Evolutionary conservation across 2,329 filamentous ascomycete species (phyloP), one percentile per base, ranked within the genome.

Genomic region (Rutstroemia sp.): DNA sequence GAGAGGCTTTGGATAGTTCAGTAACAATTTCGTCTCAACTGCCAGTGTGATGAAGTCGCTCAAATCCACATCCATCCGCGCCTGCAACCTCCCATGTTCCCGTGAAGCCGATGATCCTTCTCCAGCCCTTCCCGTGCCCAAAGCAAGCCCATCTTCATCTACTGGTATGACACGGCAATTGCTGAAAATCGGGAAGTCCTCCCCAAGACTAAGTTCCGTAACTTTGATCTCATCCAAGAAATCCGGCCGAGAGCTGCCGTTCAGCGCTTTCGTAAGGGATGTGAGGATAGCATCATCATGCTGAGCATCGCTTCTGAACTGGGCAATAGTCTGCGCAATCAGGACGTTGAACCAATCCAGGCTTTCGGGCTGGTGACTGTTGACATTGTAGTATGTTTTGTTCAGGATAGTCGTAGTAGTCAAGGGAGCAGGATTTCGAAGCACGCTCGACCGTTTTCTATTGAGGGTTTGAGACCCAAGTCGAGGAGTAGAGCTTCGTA

Each of bases 341-440:
- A 99, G 78, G 25, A 99, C 94, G 70, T 99, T 99, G 79, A 99
- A 97, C 94, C 94, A 99, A 72, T 99, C 94, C 59, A 99, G 74
- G 57, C 89, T 95, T 72, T 99, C 94, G 1, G 94, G 94, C 72
- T 97, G 94, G 71, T 99, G 94, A 59, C 90, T 91, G 65, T 95
- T 82, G 45, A 94, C 90, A 69, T 95, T 96, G 75, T 99, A 99
- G 72, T 96, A 99, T 21, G 94, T 97, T 75, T 99, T 99, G 65
- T 86, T 87, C 25, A 99, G 79, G 59, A 99, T 96, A 9, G 91
- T 95, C 51, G 87, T 87, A n/a, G 95, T 95, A 4, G 92, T 95
- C 18, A 95, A 82, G 4, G 82, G 81, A 0, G 88, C 86, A 0
- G 87, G 81, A 18, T 83, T 85, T 30, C 88, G 81, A 7, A 94